phyloP scores from a whole-genome alignment of 805 yeast species.

The Ogataea haglerorum region DNA sequence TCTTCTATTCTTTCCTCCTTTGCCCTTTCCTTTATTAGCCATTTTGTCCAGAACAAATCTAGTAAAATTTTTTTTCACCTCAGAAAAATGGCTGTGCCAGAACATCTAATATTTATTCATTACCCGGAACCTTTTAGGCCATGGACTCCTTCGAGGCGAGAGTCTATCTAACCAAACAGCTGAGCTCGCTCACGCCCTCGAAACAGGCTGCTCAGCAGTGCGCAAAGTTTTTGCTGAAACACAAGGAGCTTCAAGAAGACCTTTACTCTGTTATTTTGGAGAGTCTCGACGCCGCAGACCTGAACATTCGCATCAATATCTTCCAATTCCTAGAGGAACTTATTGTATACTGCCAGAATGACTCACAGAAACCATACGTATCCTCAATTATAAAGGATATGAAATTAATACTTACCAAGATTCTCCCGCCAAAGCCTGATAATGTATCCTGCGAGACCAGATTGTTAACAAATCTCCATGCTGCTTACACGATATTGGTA shows the following conservation, averaged over 20 bases:
- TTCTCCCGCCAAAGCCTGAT: conserved; percentile 33
- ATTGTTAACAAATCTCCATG: conserved; percentile 29
- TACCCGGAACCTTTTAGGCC: conserved; percentile 9
- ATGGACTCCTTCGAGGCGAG: conserved; percentile 93
- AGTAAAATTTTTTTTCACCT: conserved; percentile 8
- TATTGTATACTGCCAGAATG: conserved; percentile 35
- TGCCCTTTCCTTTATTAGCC: conserved; percentile 40
- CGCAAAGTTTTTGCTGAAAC: conserved; percentile 53
- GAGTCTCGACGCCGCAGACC: conserved; percentile 47
- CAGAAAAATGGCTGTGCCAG: conserved; percentile 6
- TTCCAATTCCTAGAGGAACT: conserved; percentile 70
- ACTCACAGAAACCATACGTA: conserved; percentile 15
- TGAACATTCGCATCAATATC: conserved; percentile 63
- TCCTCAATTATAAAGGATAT: conserved; percentile 32
- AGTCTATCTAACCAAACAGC: conserved; percentile 64
- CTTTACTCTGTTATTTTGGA: conserved; percentile 65
- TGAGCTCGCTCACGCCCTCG: conserved; percentile 65
- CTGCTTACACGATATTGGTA: conserved; percentile 24
- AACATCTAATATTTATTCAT: conserved; percentile 1
- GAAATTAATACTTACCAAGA: conserved; percentile 31
- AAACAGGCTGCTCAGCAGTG: conserved; percentile 47
- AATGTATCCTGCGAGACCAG: conserved; percentile 16
- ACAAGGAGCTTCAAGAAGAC: conserved; percentile 62
- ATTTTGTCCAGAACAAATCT: conserved; percentile 43
- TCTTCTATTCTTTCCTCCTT: conserved; percentile 92